Base-by-base conservation (phyloP, 169 alveolate species). In the Plasmodium cynomolgi region DNA sequence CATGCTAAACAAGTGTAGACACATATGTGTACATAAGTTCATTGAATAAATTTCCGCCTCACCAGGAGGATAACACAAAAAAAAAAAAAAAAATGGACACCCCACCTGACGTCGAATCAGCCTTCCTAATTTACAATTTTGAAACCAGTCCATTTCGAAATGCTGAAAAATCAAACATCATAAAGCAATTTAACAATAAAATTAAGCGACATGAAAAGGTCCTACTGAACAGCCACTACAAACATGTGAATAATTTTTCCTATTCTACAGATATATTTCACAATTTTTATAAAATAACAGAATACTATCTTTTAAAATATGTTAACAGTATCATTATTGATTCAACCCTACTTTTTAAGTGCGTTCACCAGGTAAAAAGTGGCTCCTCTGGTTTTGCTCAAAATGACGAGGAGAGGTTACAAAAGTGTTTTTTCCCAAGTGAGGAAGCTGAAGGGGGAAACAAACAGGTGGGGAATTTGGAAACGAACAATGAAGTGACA, bases 231-330 rank as follows among this genome's bases (percentile, higher is more conserved):
- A 88, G 94, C 72, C 81, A 34, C 73, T 88, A 88, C 50, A 80
- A 88, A 23, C 84, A 88, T 88, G 94, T 88, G 31, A 88, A 88
- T 88, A 88, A 88, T 74, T 88, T 88, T 62, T 80, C 94, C 6
- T 88, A 88, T 34, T 62, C 94, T 80, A 88, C 94, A 62, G 73
- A 88, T 23, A 80, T 74, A 88, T 62, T 88, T 62, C 94, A 88
- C 58, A 79, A 77, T 81, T 88, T 88, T 80, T 88, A 79, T 39
- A 88, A 88, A 80, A 23, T 88, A 58, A 26, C 83, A 31, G 94
- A 88, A 88, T 81, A 80, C 41, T 88, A 88, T 79, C 15, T 88
- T 80, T 80, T 88, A n/a, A 88, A 88, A 50, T 88, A 88, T 34
- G 68, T 80, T 17, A 88, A 88, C 50, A 68, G 94, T 41, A 88